Conservation (phyloP, 495 filamentous ascomycete species). For the Acidiella bohemica region DNA sequence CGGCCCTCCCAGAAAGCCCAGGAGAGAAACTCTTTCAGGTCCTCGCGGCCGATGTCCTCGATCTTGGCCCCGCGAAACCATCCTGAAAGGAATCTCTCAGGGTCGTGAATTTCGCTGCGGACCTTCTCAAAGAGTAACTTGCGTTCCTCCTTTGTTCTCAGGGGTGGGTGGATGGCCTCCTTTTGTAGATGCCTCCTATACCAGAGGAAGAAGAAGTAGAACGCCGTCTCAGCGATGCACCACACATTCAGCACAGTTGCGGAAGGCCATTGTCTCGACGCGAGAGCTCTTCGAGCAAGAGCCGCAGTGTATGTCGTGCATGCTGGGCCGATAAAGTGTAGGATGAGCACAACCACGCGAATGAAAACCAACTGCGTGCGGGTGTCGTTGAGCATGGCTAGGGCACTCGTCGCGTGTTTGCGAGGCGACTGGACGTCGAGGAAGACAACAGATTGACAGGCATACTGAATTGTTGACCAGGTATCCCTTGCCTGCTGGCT, state of each 20-base stretch:
- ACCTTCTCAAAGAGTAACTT: constrained; percentile 42
- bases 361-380: constrained; percentile 11
- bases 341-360: constrained; percentile 7
- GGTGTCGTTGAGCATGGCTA: constrained; percentile 20
- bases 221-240: constrained; percentile 34
- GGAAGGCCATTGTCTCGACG: neutral
- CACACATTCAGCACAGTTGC: constrained; percentile 5
- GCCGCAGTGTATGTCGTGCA: constrained; percentile 9
- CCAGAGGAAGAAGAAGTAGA: constrained; percentile 43
- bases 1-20: constrained; percentile 44
- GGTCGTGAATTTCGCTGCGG: constrained; percentile 39
- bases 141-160: constrained; percentile 30
- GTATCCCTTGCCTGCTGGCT: no score
- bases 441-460: no score
- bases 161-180: constrained; percentile 40
- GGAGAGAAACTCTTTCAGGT: constrained; percentile 48
- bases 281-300: neutral
- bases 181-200: constrained; percentile 36
- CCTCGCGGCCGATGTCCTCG: constrained; percentile 49
- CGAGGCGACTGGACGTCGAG: no score
- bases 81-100: constrained; percentile 40
- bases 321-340: constrained; percentile 13
- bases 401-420: no score
- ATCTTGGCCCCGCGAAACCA: constrained; percentile 52
- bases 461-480: no score